A percentile compares a stretch with the other conserved stretches of the same genome.
phyloP scores from a whole-genome alignment of 139 green algal species.

The Haematococcus sp. region DNA sequence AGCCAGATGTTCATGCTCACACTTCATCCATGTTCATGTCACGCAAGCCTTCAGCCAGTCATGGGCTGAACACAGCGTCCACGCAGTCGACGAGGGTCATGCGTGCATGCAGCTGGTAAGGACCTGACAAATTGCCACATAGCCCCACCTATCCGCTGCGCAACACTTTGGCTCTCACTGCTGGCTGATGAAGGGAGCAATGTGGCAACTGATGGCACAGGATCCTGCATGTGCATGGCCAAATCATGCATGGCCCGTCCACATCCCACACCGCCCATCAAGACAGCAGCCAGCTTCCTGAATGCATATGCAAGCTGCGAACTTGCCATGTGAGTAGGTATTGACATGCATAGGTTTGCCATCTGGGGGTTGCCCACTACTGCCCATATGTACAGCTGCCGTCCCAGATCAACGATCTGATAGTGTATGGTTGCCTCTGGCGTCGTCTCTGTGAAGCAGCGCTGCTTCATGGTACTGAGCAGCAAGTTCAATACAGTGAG shows the following conservation, averaged over 20 bases:
- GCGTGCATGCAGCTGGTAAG: too few relatives aligned
- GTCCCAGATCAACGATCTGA: conserved; percentile 35
- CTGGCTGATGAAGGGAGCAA: conserved; percentile 10
- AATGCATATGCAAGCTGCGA: too few relatives aligned
- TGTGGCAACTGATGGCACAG: conserved; percentile 17
- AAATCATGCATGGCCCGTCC: neutral
- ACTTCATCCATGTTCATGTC: too few relatives aligned
- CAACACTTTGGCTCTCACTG: conserved; percentile 10
- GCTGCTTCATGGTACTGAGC: conserved; percentile 5
- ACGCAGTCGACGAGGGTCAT: too few relatives aligned
- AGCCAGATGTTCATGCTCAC: too few relatives aligned
- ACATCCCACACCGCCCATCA: too few relatives aligned
- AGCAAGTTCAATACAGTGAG: too few relatives aligned
- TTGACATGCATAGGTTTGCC: conserved; percentile 19
- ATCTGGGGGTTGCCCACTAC: conserved; percentile 10
- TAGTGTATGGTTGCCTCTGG: conserved; percentile 25
- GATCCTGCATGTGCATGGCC: conserved; percentile 4
- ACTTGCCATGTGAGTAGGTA: conserved; percentile 20
- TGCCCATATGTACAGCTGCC: conserved; percentile 34
- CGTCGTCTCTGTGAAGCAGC: conserved; percentile 10
- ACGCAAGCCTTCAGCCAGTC: too few relatives aligned
- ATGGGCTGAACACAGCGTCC: too few relatives aligned
- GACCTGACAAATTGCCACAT: too few relatives aligned
- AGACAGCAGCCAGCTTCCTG: too few relatives aligned
- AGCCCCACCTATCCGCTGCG: conserved; percentile 30